Conservation (phyloP, 2,329 filamentous ascomycete species). For the Triangularia verruculosa region DNA sequence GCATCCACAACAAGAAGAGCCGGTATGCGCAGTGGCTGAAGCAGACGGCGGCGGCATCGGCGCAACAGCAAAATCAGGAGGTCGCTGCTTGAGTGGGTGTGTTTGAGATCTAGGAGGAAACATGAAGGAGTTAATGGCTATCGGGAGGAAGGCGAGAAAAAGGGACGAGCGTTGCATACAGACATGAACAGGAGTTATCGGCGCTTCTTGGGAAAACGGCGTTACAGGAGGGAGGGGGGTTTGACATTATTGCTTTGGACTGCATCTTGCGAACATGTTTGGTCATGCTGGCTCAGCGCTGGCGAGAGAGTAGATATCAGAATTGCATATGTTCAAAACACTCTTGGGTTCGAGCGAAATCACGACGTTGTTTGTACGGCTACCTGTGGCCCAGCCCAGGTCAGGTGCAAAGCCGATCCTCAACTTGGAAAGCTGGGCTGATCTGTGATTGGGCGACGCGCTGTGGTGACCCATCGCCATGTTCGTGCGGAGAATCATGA, state of each 20-base stretch:
- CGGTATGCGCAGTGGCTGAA: slow-evolving; percentile 80
- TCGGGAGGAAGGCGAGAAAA: neutral
- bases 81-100: slow-evolving; percentile 12
- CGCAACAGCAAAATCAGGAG: slow-evolving; percentile 14
- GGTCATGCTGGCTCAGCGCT: neutral
- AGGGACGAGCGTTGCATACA: slow-evolving; percentile 3
- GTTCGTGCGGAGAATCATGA: slow-evolving; percentile 1
- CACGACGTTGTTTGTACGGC: neutral
- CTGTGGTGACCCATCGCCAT: neutral
- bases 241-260: neutral
- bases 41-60: slow-evolving; percentile 18
- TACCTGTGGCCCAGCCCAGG: neutral
- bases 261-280: neutral
- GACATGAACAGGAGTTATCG: slow-evolving; percentile 1
- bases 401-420: slow-evolving; percentile 4
- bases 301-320: neutral
- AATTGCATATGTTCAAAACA: neutral
- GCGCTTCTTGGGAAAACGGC: slow-evolving; percentile 2
- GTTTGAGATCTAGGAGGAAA: neutral
- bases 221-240: neutral
- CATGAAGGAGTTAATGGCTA: neutral
- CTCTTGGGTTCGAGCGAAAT: neutral
- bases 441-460: neutral
- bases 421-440: neutral
- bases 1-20: slow-evolving; percentile 96